These are phyloP conservation scores for Stephania yunnanensis DNA, from an alignment of 164 flowering plant genomes.

Conservation along the genomic window DNA sequence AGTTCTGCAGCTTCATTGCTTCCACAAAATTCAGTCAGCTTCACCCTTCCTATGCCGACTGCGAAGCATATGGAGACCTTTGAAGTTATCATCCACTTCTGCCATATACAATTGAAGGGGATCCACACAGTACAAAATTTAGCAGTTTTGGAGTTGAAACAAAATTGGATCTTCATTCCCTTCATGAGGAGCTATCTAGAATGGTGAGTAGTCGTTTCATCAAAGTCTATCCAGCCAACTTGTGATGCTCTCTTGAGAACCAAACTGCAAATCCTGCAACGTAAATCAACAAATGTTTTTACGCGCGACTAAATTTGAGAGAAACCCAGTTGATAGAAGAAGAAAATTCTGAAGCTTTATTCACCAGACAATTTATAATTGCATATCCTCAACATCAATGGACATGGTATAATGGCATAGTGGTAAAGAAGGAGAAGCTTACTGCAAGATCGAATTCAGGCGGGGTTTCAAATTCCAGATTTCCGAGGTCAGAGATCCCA, in stretches of 20 bases:
- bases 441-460: constrained; percentile 54
- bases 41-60: not conserved
- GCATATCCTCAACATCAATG: too few species aligned
- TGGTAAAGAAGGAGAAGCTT: constrained; percentile 21
- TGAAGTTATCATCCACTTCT: not conserved
- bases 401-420: too few species aligned
- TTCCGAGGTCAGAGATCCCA: constrained; percentile 50
- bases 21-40: not conserved
- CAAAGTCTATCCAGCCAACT: constrained; percentile 48
- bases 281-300: too few species aligned
- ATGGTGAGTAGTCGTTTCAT: constrained; percentile 1
- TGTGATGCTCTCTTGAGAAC: constrained; percentile 58
- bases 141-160: constrained; percentile 1
- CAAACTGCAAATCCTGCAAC: constrained; percentile 65
- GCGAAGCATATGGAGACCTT: not conserved
- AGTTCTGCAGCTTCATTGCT: not conserved
- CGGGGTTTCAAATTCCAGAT: constrained; percentile 47
- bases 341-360: not conserved
- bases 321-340: not conserved
- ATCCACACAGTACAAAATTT: constrained; percentile 1
- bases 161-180: constrained; percentile 19
- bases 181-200: not conserved
- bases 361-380: not conserved
- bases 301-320: not conserved
- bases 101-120: too few species aligned